phyloP scores from a whole-genome alignment of 2,329 filamentous ascomycete species.

The Cadophora sp. region DNA sequence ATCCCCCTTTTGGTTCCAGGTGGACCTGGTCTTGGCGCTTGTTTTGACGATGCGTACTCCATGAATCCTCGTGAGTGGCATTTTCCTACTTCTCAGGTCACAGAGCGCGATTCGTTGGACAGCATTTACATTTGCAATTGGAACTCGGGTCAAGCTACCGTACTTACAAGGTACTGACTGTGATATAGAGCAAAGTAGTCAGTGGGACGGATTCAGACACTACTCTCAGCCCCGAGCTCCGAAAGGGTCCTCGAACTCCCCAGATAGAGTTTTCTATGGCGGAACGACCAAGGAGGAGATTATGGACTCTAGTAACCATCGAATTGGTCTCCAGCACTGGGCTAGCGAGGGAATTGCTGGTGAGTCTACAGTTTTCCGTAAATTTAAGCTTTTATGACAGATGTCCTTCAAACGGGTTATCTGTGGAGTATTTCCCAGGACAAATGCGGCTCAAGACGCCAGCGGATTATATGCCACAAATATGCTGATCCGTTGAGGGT shows the following conservation, averaged over 20 bases:
- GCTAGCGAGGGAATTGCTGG: constrained; percentile 54
- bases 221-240: constrained; percentile 51
- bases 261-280: constrained; percentile 54
- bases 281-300: constrained; percentile 55
- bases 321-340: constrained; percentile 57
- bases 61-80: constrained; percentile 53
- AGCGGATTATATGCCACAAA: no score
- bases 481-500: no score
- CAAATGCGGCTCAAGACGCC: not conserved
- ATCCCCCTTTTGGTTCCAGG: constrained; percentile 51
- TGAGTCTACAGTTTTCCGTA: constrained; percentile 26
- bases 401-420: no score
- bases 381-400: not conserved
- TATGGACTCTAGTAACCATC: constrained; percentile 49
- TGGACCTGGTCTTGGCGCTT: constrained; percentile 44
- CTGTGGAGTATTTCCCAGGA: not conserved
- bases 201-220: constrained; percentile 59
- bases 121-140: no score
- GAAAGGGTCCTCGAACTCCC: constrained; percentile 32
- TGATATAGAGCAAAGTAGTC: constrained; percentile 51
- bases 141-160: no score
- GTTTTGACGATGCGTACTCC: constrained; percentile 57
- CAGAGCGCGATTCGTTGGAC: not conserved
- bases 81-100: not conserved
- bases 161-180: not conserved